Percentiles rank a stretch among this genome's conserved stretches.
Evolutionary conservation across 1,139 yeast species (phyloP).

Genomic region (Suhomyces guaymorum): DNA sequence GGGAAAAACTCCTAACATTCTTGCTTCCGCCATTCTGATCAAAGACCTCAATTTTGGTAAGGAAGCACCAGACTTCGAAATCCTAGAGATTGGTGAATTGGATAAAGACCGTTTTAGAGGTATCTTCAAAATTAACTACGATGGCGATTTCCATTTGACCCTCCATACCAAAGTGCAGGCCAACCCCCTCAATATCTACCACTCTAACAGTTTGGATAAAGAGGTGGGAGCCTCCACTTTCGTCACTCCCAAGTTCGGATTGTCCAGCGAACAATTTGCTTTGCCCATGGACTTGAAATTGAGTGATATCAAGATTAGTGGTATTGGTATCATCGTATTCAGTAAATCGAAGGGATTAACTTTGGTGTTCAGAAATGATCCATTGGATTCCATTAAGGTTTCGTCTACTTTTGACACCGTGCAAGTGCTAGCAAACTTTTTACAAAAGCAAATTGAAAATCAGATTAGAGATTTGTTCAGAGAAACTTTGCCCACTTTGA

Average conservation of each 20-base stretch:
- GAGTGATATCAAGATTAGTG: slow-evolving; percentile 70
- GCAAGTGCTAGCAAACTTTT: slow-evolving; percentile 75
- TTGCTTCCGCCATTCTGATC: slow-evolving; percentile 73
- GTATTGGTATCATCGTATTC: slow-evolving; percentile 83
- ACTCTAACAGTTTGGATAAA: slow-evolving; percentile 47
- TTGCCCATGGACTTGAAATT: slow-evolving; percentile 77
- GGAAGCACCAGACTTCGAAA: slow-evolving; percentile 76
- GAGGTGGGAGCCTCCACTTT: slow-evolving; percentile 42
- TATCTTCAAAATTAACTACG: slow-evolving; percentile 76
- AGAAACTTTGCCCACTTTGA: slow-evolving; percentile 79
- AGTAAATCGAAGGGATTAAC: slow-evolving; percentile 82
- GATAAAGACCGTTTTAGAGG: slow-evolving; percentile 82
- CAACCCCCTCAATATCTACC: slow-evolving; percentile 73
- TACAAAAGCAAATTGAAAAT: slow-evolving; percentile 79
- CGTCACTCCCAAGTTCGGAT: slow-evolving; percentile 64
- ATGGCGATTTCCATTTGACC: slow-evolving; percentile 79
- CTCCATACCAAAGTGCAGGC: slow-evolving; percentile 84
- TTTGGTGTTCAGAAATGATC: slow-evolving; percentile 84
- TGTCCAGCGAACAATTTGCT: slow-evolving; percentile 69
- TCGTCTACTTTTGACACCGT: slow-evolving; percentile 84
- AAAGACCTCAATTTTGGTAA: slow-evolving; percentile 78
- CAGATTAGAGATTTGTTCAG: slow-evolving; percentile 79
- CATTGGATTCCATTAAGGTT: slow-evolving; percentile 78
- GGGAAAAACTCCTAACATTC: slow-evolving; percentile 71
- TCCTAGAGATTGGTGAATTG: slow-evolving; percentile 82